Evolutionary conservation across 2,329 filamentous ascomycete species (phyloP), one percentile per base, ranked within the genome.

Genomic region (Blastomyces silverae): DNA sequence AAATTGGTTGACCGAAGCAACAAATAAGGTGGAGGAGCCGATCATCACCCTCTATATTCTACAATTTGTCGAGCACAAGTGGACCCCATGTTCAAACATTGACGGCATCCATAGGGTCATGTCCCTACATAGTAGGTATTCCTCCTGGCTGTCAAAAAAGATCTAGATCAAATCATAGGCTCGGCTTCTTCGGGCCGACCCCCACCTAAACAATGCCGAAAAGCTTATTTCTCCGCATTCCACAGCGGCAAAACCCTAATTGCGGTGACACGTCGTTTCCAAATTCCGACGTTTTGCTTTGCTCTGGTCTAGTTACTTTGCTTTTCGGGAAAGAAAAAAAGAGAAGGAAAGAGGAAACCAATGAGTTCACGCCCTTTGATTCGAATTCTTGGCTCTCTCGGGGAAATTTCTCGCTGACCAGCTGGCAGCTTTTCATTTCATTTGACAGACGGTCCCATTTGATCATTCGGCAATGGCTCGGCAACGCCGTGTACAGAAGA

Each of bases 151-250:
- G 15, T 2, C 44, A 46, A 11, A 46, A 44, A 52, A 25, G 7
- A n/a, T 25, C 58, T 22, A 28, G 28, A 48, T 34, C 42, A 34
- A 48, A 50, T 61, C 58, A 61, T 34, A 42, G 58, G 25, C 44
- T 61, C 44, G 42, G 58, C 58, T 61, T 61, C 58, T 44, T 39
- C 57, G 22, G 22, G 37, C 57, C 57, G 57, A 56, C 28, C 53
- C 28, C 42, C 13, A 13, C 37, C 15, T 17, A 25, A 31, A n/a
- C 37, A 39, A 20, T 61, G 42, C 42, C 42, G 42, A 61, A 61
- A 48, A 58, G 56, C n/a, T 48, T n/a, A 48, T 44, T 60, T 60
- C 57, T 42, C 57, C 57, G 39, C 57, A 60, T 39, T 39, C 10
- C 37, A 8, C 37, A 39, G 10, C 37, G 10, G 37, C 37, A 39